Percentiles rank a stretch among this genome's conserved stretches.
These are phyloP conservation scores for Isabelozyma pseudorhagii DNA, from an alignment of 805 yeast genomes.

Conservation along the genomic window DNA sequence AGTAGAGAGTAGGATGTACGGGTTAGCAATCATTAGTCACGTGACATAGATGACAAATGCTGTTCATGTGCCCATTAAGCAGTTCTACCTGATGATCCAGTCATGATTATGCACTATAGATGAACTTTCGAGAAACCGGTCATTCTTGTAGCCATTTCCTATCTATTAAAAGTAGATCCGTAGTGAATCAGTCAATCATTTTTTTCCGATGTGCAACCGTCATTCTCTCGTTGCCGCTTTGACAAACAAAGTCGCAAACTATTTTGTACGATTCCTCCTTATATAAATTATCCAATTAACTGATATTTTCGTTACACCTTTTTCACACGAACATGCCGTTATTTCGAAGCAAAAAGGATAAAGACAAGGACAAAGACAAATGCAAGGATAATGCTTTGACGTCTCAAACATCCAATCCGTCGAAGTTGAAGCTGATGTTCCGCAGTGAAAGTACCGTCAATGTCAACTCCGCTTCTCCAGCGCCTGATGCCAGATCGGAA, in stretches of 20 bases:
- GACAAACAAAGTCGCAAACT: too few relatives aligned
- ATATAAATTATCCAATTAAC: too few relatives aligned
- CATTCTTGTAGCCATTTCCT: not conserved
- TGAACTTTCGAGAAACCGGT: not conserved
- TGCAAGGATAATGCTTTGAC: not conserved
- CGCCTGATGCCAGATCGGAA: not conserved
- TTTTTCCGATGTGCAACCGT: too few relatives aligned
- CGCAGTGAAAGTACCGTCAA: not conserved
- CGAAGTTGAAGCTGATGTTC: constrained; percentile 4
- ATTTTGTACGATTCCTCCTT: too few relatives aligned
- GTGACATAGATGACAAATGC: too few relatives aligned
- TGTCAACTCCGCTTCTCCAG: not conserved
- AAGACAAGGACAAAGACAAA: not conserved
- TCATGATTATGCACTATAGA: not conserved
- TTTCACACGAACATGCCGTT: not conserved
- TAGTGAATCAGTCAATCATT: too few relatives aligned
- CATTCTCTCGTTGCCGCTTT: too few relatives aligned
- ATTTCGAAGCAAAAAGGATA: not conserved
- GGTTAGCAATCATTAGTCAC: too few relatives aligned
- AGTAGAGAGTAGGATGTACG: too few relatives aligned
- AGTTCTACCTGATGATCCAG: not conserved
- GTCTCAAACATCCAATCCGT: not conserved
- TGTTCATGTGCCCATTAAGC: not conserved
- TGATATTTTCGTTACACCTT: not conserved
- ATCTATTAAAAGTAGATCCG: too few relatives aligned